These are phyloP conservation scores for Linnemannia exigua DNA, from an alignment of 192 early-diverging fungal species.

Conservation along the genomic window DNA sequence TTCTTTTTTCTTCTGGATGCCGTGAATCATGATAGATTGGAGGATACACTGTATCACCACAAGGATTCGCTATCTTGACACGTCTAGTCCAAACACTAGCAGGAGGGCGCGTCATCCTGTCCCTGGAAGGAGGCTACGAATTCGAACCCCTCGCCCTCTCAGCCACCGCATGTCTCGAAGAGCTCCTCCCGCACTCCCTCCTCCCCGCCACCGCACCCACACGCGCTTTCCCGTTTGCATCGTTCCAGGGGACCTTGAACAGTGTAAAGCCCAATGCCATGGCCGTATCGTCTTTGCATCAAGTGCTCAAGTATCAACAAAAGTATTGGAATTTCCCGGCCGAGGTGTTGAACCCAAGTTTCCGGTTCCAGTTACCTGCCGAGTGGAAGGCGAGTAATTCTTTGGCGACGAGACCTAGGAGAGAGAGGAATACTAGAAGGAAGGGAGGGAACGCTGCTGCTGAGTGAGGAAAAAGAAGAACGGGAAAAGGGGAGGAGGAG, in stretches of 20 bases:
- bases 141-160: conserved; percentile 61
- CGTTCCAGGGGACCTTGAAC: conserved; percentile 60
- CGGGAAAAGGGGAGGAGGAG: neutral
- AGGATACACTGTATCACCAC: conserved; percentile 75
- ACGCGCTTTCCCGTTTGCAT: conserved; percentile 47
- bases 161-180: conserved; percentile 58
- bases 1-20: neutral
- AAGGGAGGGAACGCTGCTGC: conserved; percentile 10
- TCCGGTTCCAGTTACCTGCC: conserved; percentile 60
- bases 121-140: conserved; percentile 73
- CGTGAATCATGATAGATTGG: conserved; percentile 70
- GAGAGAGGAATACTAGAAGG: conserved; percentile 50
- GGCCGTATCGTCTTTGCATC: conserved; percentile 54
- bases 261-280: conserved; percentile 65
- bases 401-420: conserved; percentile 58
- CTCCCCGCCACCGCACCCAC: conserved; percentile 37
- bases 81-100: conserved; percentile 73
- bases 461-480: neutral
- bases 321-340: conserved; percentile 65
- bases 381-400: conserved; percentile 64
- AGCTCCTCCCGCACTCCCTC: conserved; percentile 54
- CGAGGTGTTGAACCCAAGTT: conserved; percentile 49
- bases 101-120: conserved; percentile 75
- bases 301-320: conserved; percentile 57
- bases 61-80: conserved; percentile 78